Base-by-base conservation (phyloP, 176 grass and related monocot genomes). In the Oryza officinalis region DNA sequence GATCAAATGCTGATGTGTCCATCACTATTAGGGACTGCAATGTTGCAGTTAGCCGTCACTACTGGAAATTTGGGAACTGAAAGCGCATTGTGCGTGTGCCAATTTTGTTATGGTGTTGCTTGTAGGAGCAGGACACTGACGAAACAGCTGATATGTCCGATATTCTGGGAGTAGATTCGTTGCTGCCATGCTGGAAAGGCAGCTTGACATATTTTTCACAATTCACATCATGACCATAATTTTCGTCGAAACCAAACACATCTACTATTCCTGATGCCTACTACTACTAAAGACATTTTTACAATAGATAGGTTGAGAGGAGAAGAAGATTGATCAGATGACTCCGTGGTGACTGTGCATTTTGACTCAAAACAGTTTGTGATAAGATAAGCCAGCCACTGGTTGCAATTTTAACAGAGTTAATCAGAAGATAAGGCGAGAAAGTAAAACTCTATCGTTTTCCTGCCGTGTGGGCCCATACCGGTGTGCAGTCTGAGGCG, bases 371-470 rank as follows among this genome's bases (percentile, higher is more conserved):
- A 11, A 28, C 27, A 54, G n/a, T 35, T 81, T 70, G 46, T 6
- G 46, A 70, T n/a, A 13, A 70, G 5, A 70, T n/a, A 13, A 70
- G 5, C 68, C 8, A 75, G 12, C 37, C 5, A 27, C 0, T 0
- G 22, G 71, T 75, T 67, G 27, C 26, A 86, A 86, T 69, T 63
- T 57, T 70, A 82, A 86, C 15, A 54, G 27, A 81, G 46, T 27
- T 33, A 76, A 88, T 59, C 32, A 80, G 20, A 45, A 64, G 27
- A 22, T 70, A 11, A 18, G 14, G 6, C 49, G 46, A 61, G 14
- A 35, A 63, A 64, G 30, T 66, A 44, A 9, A 9, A 15, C 49
- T 8, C 17, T 45, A 78, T 69, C 28, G 9, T 25, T 61, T 9
- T 54, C 3, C 22, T 77, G 22, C 7, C 10, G 31, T 13, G 46